Evolutionary conservation across 2,329 filamentous ascomycete species (phyloP), one percentile per base, ranked within the genome.

Genomic region (Cladosporium sp.): DNA sequence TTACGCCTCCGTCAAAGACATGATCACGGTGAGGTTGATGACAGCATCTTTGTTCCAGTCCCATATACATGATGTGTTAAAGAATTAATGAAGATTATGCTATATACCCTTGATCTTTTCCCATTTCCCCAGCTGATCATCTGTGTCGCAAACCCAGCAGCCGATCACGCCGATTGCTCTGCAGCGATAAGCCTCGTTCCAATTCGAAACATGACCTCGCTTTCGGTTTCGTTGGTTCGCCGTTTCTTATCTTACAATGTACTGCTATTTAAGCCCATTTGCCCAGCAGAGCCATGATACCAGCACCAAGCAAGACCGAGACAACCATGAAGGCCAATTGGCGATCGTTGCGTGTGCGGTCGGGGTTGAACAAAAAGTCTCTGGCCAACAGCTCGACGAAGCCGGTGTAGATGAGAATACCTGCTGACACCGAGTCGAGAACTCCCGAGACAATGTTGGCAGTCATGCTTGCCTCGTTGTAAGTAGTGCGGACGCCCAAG

Each of bases 291-390:
- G 92, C 90, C 92, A 96, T 96, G 64, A 96, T 76, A 79, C 77
- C 72, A 49, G 90, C 91, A 59, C 94, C 92, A 34, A 96, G 81
- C 90, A 97, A 93, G 67, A 90, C 86, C 3, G 86, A 86, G 77
- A 91, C 92, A 79, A 97, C 95, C 91, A 97, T 93, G 80, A 97
- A 97, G 0, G 92, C 91, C 51, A 93, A 76, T 70, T 92, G 84
- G 79, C 96, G 93, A 74, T 96, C 92, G 0, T 94, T 93, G 80
- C 97, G 89, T 34, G 97, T 84, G 80, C 97, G 93, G 11, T 97
- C 91, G 7, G 97, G 83, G 14, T 89, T 86, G 71, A 86, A 88
- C 66, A 90, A 60, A 58, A 83, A 83, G 65, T 83, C 81, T 66
- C 82, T 79, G 1, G 81, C 81, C 23, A 83, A 73, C 30, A 83